Conservation (phyloP, 192 early-diverging fungal genomes). For the Backusella mclennaniae region DNA sequence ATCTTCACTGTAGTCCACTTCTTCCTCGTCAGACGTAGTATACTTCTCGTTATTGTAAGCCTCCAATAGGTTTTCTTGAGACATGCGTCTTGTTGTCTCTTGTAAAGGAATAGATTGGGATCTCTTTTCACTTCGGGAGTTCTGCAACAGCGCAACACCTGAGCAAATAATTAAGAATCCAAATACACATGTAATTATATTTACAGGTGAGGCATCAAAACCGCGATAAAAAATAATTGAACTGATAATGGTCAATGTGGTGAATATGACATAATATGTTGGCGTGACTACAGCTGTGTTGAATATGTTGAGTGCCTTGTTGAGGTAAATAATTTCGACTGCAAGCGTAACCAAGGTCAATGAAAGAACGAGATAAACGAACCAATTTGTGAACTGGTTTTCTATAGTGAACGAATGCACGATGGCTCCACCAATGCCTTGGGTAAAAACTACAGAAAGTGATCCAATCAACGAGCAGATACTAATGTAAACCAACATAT, state of each 20-base stretch:
- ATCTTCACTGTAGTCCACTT: neutral
- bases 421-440: conserved; percentile 86
- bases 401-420: conserved; percentile 82
- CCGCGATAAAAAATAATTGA: conserved; percentile 86
- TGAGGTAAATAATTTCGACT: conserved; percentile 94
- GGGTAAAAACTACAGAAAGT: conserved; percentile 81
- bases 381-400: conserved; percentile 80
- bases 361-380: conserved; percentile 79
- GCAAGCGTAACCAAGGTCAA: conserved; percentile 76
- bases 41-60: conserved; percentile 17
- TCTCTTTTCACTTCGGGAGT: conserved; percentile 26
- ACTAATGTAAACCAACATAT: conserved; percentile 85
- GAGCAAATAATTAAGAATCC: conserved; percentile 91
- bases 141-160: conserved; percentile 78
- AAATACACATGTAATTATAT: conserved; percentile 76
- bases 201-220: conserved; percentile 66
- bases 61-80: conserved; percentile 15
- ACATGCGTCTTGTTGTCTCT: neutral
- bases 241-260: conserved; percentile 85
- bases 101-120: neutral
- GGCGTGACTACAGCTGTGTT: conserved; percentile 84
- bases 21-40: conserved; percentile 11
- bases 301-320: conserved; percentile 92
- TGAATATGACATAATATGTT: conserved; percentile 95
- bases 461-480: conserved; percentile 94